Conservation (phyloP, 1,284 basidiomycete genomes). For the Pseudozyma pruni region DNA sequence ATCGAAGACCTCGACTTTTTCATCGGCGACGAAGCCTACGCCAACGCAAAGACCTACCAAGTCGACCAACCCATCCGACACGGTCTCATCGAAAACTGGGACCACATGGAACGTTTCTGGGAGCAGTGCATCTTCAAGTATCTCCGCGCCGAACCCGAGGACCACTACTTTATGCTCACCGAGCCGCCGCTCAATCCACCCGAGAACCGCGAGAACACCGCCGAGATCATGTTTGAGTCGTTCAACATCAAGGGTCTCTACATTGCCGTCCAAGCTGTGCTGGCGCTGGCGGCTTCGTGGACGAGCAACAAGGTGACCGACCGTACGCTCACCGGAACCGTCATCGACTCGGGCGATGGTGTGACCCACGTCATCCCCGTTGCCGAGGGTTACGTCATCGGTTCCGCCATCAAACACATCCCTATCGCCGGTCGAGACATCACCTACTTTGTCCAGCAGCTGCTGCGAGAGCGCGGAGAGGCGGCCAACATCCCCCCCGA, state of each 20-base stretch:
- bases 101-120: slow-evolving; percentile 99
- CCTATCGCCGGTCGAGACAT: slow-evolving; percentile 98
- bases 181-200: slow-evolving; percentile 98
- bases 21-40: slow-evolving; percentile 97
- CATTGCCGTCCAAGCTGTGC: slow-evolving; percentile 97
- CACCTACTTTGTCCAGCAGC: slow-evolving; percentile 93
- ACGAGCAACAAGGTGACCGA: slow-evolving; percentile 90
- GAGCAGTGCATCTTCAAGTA: slow-evolving; percentile 99
- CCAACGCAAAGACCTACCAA: slow-evolving; percentile 89
- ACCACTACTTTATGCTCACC: slow-evolving; percentile 97
- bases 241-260: slow-evolving; percentile 98
- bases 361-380: slow-evolving; percentile 97
- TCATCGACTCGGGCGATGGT: slow-evolving; percentile 98
- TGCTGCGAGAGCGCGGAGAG: slow-evolving; percentile 95
- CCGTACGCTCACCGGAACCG: slow-evolving; percentile 93
- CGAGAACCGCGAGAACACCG: slow-evolving; percentile 98
- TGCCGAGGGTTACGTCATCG: slow-evolving; percentile 97
- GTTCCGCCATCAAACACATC: slow-evolving; percentile 98
- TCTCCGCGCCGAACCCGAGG: slow-evolving; percentile 96
- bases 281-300: slow-evolving; percentile 99
- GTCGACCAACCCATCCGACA: slow-evolving; percentile 97
- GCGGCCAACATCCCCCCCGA: slow-evolving; percentile 91
- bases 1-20: slow-evolving; percentile 99
- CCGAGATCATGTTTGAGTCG: slow-evolving; percentile 99
- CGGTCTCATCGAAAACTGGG: slow-evolving; percentile 99